Conservation (phyloP, 2,329 filamentous ascomycete species). For the Aspergillus brunneoviolaceus region DNA sequence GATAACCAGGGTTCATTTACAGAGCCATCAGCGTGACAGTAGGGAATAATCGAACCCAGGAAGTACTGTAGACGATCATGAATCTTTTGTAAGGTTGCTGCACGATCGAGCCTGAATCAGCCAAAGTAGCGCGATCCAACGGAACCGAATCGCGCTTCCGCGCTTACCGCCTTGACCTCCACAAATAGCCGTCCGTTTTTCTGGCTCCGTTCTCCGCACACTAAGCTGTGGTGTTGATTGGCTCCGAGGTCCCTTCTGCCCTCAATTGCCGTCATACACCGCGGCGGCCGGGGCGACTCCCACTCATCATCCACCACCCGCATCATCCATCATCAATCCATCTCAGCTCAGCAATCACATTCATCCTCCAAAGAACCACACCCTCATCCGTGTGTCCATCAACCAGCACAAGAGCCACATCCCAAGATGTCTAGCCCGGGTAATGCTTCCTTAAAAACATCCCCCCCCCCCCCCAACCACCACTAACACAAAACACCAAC, state of each 20-base stretch:
- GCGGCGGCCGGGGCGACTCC: background rate
- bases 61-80: no score
- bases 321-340: background rate
- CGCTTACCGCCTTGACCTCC: background rate
- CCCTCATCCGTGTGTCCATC: no score
- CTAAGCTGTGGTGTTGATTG: background rate
- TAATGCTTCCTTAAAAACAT: conserved; percentile 3
- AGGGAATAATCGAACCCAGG: no score
- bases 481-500: conserved; percentile 13
- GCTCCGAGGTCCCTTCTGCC: background rate
- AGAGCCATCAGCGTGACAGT: no score
- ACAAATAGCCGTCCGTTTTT: background rate
- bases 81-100: no score
- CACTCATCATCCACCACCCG: background rate
- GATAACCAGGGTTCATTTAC: background rate
- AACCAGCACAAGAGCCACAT: background rate
- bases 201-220: background rate
- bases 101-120: background rate
- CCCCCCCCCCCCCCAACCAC: no score
- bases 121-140: background rate
- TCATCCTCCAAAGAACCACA: background rate
- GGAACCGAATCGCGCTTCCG: background rate
- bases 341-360: background rate
- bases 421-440: conserved; percentile 20
- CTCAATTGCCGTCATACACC: background rate